These are phyloP conservation scores for Neurospora tetrasperma DNA, from an alignment of 495 filamentous ascomycete species.

Conservation along the genomic window DNA sequence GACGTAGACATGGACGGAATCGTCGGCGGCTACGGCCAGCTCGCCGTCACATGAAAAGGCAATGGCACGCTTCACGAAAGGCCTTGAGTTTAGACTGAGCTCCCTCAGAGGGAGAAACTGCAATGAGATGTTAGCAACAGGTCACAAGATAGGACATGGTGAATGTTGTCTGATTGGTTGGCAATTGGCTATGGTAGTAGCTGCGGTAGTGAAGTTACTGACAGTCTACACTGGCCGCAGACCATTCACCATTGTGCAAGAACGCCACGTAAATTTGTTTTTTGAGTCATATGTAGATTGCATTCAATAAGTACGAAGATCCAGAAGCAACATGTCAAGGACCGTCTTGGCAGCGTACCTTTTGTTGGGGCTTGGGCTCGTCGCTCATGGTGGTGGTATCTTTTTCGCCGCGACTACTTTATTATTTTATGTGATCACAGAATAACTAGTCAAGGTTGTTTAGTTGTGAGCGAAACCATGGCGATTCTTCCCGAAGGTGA, in stretches of 20 bases:
- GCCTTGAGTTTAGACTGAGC: constrained; percentile 31
- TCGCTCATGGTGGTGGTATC: background rate
- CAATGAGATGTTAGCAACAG: constrained; percentile 2
- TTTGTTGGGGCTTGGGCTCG: background rate
- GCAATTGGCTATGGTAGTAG: background rate
- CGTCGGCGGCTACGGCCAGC: constrained; percentile 36
- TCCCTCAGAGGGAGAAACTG: constrained; percentile 32
- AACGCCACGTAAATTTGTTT: background rate
- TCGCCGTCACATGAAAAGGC: constrained; percentile 41
- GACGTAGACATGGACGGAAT: constrained; percentile 36
- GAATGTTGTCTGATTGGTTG: background rate
- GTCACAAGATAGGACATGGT: background rate
- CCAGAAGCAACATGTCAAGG: background rate
- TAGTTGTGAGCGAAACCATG: background rate
- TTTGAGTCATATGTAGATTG: background rate
- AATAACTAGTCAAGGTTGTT: background rate
- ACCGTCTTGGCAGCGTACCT: background rate
- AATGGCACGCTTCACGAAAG: constrained; percentile 34
- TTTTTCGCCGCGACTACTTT: background rate
- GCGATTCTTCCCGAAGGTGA: background rate
- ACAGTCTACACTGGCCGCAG: background rate
- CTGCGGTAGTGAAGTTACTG: background rate
- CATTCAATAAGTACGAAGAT: background rate
- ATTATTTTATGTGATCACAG: background rate
- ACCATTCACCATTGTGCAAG: background rate